Evolutionary conservation across 257 asterid genomes (phyloP), one percentile per base, ranked within the genome.

Genomic region (Gentiana macrophylla): DNA sequence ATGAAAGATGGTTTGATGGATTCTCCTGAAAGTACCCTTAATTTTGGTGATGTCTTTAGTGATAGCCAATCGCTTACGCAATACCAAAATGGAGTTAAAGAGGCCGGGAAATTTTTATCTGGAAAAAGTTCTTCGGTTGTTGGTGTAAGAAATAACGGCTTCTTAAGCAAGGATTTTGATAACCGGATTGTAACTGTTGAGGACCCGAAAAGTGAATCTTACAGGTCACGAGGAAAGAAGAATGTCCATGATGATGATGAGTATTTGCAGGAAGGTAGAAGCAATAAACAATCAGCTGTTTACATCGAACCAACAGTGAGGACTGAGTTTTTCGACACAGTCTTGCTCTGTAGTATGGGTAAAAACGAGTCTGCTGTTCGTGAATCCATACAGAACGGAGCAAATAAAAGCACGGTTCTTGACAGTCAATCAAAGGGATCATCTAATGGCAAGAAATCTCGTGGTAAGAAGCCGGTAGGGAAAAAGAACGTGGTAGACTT

Each of bases 331-430:
- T 86, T 79, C 32, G 95, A 86, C 60, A 68, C 44, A 67, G 95
- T 81, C 55, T 79, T 84, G 53, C 75, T 86, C 37, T 86, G 89
- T 70, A 86, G 87, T 52, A 81, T 73, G 12, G 94, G 94, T 35
- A 81, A 58, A 61, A 77, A 76, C 10, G 88, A 81, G n/a, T 70
- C 81, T 43, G 95, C 76, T 49, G 78, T 86, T 55, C 91, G 91
- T 44, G 72, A 79, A 72, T 81, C 78, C 12, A 63, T 78, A 79
- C 75, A 77, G 70, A 73, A 67, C 3, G 77, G 70, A 69, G 76
- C 73, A 4, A 69, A 65, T 55, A 83, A 74, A 74, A 70, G 46
- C 56, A 50, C 65, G 59, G 46, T 66, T 3, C 73, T 60, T 33
- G 61, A 64, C 4, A 55, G 15, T 56, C 69, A 62, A 50, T 56